These are phyloP conservation scores for Mycena olivaceomarginata DNA, from an alignment of 768 basidiomycete species.

Conservation along the genomic window DNA sequence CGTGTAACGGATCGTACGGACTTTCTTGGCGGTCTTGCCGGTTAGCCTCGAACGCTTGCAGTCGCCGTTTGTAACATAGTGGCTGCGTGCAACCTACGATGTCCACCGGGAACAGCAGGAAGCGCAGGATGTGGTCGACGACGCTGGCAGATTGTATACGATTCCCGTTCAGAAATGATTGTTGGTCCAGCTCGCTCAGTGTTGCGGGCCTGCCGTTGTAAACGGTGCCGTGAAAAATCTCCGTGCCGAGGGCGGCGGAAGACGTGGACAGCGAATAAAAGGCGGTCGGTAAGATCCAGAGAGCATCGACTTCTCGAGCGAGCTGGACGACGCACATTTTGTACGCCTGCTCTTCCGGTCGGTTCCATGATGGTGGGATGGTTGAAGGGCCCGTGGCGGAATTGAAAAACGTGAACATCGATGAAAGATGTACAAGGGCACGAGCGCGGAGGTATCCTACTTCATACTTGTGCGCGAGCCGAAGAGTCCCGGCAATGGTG, in stretches of 20 bases:
- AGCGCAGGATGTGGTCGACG: background rate
- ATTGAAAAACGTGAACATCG: background rate
- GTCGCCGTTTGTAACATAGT: background rate
- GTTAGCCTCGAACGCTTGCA: background rate
- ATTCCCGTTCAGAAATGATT: background rate
- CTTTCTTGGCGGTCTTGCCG: background rate
- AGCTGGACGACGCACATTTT: conserved; percentile 7
- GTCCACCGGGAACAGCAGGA: background rate
- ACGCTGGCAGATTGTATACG: background rate
- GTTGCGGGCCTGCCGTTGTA: background rate
- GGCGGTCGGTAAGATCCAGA: conserved; percentile 16
- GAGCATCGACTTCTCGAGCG: conserved; percentile 30
- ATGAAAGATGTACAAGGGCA: conserved; percentile 20
- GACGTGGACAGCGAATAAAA: background rate
- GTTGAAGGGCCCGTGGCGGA: background rate
- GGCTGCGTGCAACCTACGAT: background rate
- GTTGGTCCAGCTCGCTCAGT: conserved; percentile 4
- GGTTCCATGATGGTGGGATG: background rate
- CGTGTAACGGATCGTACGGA: background rate
- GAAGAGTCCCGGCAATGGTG: background rate
- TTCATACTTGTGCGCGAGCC: conserved; percentile 27
- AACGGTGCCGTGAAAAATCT: background rate
- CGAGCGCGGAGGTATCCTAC: conserved; percentile 5
- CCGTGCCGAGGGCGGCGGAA: background rate
- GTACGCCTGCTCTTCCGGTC: background rate